phyloP scores from a whole-genome alignment of 352 stramenopile species.

The Phytophthora gonapodyides region DNA sequence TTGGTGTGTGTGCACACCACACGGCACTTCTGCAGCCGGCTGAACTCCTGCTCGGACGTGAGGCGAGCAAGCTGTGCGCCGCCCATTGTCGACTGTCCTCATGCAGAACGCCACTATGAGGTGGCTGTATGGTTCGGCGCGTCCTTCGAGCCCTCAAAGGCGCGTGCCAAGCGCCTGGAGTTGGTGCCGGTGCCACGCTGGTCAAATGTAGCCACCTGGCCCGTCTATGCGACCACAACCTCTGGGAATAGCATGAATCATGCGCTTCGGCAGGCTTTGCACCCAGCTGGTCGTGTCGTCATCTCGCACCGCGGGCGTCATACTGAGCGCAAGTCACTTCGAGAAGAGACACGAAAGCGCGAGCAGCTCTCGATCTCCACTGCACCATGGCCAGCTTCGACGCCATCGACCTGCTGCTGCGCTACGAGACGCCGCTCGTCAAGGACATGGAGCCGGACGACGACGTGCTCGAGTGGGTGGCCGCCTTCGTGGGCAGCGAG shows the following conservation, averaged over 20 bases:
- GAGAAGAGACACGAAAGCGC: conserved; percentile 26
- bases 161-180: too few relatives aligned
- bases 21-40: too few relatives aligned
- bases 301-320: conserved; percentile 20
- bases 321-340: conserved; percentile 24
- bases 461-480: conserved; percentile 83
- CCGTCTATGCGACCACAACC: conserved; percentile 4
- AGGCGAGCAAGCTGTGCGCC: too few relatives aligned
- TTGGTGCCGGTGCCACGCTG: too few relatives aligned
- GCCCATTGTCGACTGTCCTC: too few relatives aligned
- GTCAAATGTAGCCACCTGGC: neutral
- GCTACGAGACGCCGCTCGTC: conserved; percentile 80
- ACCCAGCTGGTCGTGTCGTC: conserved; percentile 22
- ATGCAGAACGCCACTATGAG: too few relatives aligned
- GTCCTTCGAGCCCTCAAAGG: too few relatives aligned
- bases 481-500: conserved; percentile 74
- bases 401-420: conserved; percentile 76
- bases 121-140: too few relatives aligned
- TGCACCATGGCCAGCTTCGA: conserved; percentile 60
- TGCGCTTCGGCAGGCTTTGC: neutral
- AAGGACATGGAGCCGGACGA: conserved; percentile 84
- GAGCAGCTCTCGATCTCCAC: conserved; percentile 12
- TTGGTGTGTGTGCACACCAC: too few relatives aligned
- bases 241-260: conserved; percentile 3
- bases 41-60: too few relatives aligned